Conservation (phyloP, 148 eudicot genomes). For the Talinum fruticosum region DNA sequence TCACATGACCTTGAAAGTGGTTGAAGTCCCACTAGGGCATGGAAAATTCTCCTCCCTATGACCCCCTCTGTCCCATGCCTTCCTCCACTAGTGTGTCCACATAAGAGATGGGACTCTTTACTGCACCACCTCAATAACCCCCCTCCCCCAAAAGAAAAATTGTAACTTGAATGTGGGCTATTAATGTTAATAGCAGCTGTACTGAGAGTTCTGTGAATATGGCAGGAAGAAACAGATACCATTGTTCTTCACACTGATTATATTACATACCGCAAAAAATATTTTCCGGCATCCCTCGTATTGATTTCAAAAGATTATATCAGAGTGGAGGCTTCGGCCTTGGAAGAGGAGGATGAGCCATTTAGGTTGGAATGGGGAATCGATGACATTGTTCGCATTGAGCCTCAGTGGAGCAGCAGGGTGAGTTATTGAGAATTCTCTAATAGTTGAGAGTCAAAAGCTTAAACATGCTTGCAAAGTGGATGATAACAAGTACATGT, state of each 20-base stretch:
- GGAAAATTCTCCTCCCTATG: background rate
- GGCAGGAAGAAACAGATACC: constrained; percentile 40
- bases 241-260: constrained; percentile 48
- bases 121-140: background rate
- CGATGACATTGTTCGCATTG: constrained; percentile 48
- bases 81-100: no score
- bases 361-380: constrained; percentile 42
- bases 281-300: constrained; percentile 46
- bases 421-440: constrained; percentile 36
- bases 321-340: constrained; percentile 32
- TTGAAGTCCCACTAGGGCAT: background rate
- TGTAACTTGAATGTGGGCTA: background rate
- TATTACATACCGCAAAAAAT: constrained; percentile 37
- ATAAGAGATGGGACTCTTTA: background rate
- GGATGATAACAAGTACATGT: background rate
- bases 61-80: background rate
- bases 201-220: background rate
- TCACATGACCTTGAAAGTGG: background rate
- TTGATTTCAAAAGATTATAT: constrained; percentile 40
- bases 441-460: constrained; percentile 6
- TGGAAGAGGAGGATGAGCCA: constrained; percentile 30
- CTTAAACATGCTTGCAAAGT: constrained; percentile 1
- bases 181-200: background rate
- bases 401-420: constrained; percentile 42
- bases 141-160: background rate